phyloP scores from a whole-genome alignment of 306 rosid species.

The Dryas octopetala region DNA sequence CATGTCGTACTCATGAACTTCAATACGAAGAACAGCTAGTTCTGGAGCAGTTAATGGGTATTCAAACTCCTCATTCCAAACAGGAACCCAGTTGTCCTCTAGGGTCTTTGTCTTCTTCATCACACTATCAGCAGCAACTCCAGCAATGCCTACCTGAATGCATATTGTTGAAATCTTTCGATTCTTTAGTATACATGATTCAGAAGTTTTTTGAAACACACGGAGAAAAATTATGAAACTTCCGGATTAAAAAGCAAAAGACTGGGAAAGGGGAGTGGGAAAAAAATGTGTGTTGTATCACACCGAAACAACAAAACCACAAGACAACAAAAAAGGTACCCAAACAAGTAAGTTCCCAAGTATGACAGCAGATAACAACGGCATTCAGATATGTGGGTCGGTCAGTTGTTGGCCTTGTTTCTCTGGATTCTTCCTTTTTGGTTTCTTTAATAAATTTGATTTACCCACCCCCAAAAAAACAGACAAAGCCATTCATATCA shows the following conservation, averaged over 20 bases:
- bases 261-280: not conserved
- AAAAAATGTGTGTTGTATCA: not conserved
- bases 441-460: not conserved
- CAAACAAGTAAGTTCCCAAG: not conserved
- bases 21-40: constrained; percentile 80
- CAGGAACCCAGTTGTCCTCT: constrained; percentile 87
- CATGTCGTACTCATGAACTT: constrained; percentile 97
- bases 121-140: constrained; percentile 67
- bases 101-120: constrained; percentile 78
- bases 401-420: not conserved
- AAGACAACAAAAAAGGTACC: not conserved
- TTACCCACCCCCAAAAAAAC: not conserved
- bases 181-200: constrained; percentile 6
- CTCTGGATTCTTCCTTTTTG: not conserved
- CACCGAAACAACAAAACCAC: constrained; percentile 2
- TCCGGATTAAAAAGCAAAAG: not conserved
- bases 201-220: not conserved
- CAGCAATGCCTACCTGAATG: constrained; percentile 92
- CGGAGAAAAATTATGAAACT: not conserved
- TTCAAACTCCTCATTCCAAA: constrained; percentile 77
- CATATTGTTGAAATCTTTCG: not conserved
- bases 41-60: constrained; percentile 80
- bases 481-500: constrained; percentile 4
- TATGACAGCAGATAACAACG: not conserved
- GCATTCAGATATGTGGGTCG: not conserved